Conservation (phyloP, 495 filamentous ascomycete species). For the Penicillium coffeae region DNA sequence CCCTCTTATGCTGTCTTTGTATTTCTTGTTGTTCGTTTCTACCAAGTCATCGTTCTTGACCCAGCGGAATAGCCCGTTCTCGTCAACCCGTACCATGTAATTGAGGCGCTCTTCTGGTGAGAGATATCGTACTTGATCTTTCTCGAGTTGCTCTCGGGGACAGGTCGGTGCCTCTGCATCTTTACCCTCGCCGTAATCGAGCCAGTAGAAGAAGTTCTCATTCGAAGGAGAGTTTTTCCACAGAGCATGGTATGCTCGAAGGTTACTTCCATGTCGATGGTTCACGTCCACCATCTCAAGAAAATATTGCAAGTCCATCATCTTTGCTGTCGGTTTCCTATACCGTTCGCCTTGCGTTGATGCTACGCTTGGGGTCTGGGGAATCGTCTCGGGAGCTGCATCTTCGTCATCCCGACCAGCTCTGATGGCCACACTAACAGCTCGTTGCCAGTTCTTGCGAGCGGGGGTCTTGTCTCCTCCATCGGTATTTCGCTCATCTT, state of each 20-base stretch:
- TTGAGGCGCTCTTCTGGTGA: conserved; percentile 65
- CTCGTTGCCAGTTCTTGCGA: conserved; percentile 70
- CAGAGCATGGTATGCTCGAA: conserved; percentile 76
- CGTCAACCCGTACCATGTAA: conserved; percentile 69
- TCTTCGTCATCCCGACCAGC: conserved; percentile 61
- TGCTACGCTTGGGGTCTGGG: too few species aligned
- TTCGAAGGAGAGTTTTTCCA: conserved; percentile 75
- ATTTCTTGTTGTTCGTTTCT: conserved; percentile 65
- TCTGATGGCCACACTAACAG: conserved; percentile 62
- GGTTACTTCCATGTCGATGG: conserved; percentile 82
- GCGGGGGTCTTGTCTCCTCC: conserved; percentile 37
- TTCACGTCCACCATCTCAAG: conserved; percentile 90
- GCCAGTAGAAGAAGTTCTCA: conserved; percentile 94
- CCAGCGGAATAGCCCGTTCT: conserved; percentile 67
- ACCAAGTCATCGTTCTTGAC: conserved; percentile 74
- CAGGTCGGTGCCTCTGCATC: conserved; percentile 55
- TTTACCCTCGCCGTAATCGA: conserved; percentile 76
- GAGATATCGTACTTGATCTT: conserved; percentile 70
- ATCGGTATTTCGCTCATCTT: conserved; percentile 14
- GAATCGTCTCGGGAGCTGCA: conserved; percentile 23
- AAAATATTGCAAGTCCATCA: conserved; percentile 87
- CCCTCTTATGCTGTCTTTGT: conserved; percentile 73
- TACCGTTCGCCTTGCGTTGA: too few species aligned
- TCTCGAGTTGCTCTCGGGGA: conserved; percentile 61
- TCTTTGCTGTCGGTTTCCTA: conserved; percentile 58